phyloP scores from a whole-genome alignment of 257 asterid genomes.

The Salvia splendens region DNA sequence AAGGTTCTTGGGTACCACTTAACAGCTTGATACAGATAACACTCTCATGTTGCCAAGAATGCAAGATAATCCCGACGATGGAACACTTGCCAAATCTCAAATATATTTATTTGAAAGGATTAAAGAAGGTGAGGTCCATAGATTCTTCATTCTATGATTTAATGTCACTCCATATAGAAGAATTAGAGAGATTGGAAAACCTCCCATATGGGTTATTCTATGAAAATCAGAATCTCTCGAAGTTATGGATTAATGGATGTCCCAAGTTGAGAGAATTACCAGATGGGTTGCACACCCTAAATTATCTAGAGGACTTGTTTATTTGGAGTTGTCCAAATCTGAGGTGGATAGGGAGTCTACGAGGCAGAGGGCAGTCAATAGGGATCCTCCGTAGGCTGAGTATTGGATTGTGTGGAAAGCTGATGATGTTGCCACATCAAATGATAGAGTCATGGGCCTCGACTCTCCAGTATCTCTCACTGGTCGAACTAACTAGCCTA shows the following conservation, averaged over 20 bases:
- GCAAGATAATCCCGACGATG: neutral
- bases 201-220: too few species aligned
- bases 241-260: too few species aligned
- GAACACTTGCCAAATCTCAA: conserved; percentile 15
- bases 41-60: too few species aligned
- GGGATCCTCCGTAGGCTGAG: neutral
- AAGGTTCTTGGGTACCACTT: too few species aligned
- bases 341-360: too few species aligned
- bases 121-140: neutral
- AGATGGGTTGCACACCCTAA: too few species aligned
- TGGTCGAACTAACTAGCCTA: neutral
- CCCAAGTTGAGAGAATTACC: too few species aligned
- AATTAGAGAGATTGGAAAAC: neutral
- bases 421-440: neutral
- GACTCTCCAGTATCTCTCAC: neutral
- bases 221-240: neutral
- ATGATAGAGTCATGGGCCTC: neutral
- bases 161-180: too few species aligned
- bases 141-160: too few species aligned
- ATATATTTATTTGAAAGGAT: neutral
- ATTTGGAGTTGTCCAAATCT: neutral
- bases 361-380: too few species aligned
- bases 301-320: too few species aligned
- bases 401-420: neutral
- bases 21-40: neutral